Evolutionary conservation across 257 asterid genomes (phyloP), one percentile per base, ranked within the genome.

Genomic region (Penstemon newberryi): DNA sequence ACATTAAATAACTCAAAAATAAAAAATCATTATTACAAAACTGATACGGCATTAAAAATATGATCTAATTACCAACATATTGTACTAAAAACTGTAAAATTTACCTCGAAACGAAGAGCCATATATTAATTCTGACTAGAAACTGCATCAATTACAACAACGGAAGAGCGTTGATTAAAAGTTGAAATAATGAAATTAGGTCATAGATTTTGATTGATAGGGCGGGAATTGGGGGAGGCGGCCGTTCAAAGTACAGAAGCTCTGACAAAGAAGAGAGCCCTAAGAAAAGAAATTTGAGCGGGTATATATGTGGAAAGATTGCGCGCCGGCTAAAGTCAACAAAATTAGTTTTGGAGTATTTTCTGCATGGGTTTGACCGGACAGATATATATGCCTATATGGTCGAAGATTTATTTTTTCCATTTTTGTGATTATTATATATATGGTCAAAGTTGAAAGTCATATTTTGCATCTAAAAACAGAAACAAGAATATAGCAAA

Each of bases 51-150:
- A 25, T 25, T 25, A 25, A 25, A 25, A 25, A 25, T 25, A 25
- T 25, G 2, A 25, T 15, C 2, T 25, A 25, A 25, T 25, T 25
- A 25, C 33, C 33, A 25, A 43, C 70, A 60, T 18, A 8, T 69
- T 53, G 9, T 18, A 51, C 37, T 40, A 47, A 52, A 39, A 1
- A 42, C 25, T 33, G 41, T 33, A 57, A 18, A 41, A 8, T 4
- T 36, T 69, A 82, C 87, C 87, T 82, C 83, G 72, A 82, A 82
- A 13, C 73, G 73, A 69, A 82, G 87, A 54, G 84, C 84, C 87
- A 82, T 82, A 45, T 6, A 15, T 44, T 40, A 53, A 7, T 6
- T 65, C 39, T 54, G 57, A 64, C 70, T 60, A n/a, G 73, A 42
- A 65, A 68, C 44, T 61, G 41, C 40, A 45, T 10, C 12, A 67